Conservation (phyloP, 192 early-diverging fungal genomes). For the Coemansia sp. region DNA sequence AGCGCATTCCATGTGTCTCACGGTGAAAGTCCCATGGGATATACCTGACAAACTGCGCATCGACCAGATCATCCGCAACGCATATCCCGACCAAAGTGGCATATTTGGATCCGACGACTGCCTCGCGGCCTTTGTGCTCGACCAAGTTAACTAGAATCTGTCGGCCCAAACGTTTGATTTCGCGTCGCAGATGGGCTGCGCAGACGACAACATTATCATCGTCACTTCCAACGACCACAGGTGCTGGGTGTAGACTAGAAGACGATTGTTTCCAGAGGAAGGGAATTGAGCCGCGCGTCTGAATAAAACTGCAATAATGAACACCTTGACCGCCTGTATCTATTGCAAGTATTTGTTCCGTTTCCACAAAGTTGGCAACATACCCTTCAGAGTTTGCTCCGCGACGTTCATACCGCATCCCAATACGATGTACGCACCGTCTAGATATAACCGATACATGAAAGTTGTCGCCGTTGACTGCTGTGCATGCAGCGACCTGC, state of each 20-base stretch:
- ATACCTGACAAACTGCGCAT: slow-evolving; percentile 57
- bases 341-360: slow-evolving; percentile 84
- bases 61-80: slow-evolving; percentile 40
- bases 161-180: slow-evolving; percentile 56
- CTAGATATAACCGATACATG: slow-evolving; percentile 71
- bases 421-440: slow-evolving; percentile 59
- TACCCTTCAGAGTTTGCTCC: slow-evolving; percentile 85
- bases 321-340: slow-evolving; percentile 36
- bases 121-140: slow-evolving; percentile 68
- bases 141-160: slow-evolving; percentile 67
- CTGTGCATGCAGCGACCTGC: slow-evolving; percentile 63
- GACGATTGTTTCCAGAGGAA: slow-evolving; percentile 75
- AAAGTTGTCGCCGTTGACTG: slow-evolving; percentile 58
- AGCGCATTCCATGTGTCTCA: slow-evolving; percentile 89
- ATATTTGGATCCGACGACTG: slow-evolving; percentile 64
- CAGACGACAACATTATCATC: slow-evolving; percentile 60
- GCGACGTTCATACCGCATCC: slow-evolving; percentile 86
- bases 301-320: slow-evolving; percentile 77
- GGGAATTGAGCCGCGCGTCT: slow-evolving; percentile 89
- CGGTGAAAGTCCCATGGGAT: slow-evolving; percentile 95
- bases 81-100: slow-evolving; percentile 56
- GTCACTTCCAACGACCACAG: slow-evolving; percentile 57
- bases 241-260: slow-evolving; percentile 68
- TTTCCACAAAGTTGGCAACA: slow-evolving; percentile 97
- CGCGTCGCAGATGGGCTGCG: slow-evolving; percentile 58